phyloP scores from a whole-genome alignment of 352 stramenopile genomes.

The Phytophthora meadii region DNA sequence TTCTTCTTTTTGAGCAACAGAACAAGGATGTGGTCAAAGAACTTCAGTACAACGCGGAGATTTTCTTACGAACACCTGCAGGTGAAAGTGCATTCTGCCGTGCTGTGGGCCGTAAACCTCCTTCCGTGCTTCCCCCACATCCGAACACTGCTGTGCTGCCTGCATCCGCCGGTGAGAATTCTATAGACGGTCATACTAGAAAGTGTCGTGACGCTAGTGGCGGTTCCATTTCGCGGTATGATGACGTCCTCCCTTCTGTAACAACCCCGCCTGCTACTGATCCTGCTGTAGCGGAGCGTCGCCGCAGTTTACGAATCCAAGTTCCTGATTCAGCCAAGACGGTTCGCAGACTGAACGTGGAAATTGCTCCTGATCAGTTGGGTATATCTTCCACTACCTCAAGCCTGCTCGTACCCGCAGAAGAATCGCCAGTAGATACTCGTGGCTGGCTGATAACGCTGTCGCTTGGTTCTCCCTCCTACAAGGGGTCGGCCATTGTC shows the following conservation, averaged over 20 bases:
- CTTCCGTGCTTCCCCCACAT: conserved; percentile 52
- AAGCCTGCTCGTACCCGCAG: conserved; percentile 71
- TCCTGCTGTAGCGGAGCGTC: conserved; percentile 21
- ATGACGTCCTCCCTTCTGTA: conserved; percentile 36
- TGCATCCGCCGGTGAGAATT: conserved; percentile 12
- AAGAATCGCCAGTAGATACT: conserved; percentile 74
- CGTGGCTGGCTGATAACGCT: conserved; percentile 62
- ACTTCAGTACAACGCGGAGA: conserved; percentile 87
- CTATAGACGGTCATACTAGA: conserved; percentile 10
- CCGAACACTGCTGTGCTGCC: conserved; percentile 27
- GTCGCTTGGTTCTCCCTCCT: conserved; percentile 48
- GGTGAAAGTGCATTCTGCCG: conserved; percentile 81
- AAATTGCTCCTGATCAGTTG: conserved; percentile 45
- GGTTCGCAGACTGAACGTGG: conserved; percentile 33
- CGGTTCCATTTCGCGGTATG: conserved; percentile 24
- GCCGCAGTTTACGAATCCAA: conserved; percentile 36
- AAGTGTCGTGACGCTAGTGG: conserved; percentile 20
- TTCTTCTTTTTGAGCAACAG: conserved; percentile 89
- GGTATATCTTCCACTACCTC: conserved; percentile 48
- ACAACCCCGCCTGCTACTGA: conserved; percentile 16
- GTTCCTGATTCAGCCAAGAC: conserved; percentile 30
- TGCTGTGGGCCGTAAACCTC: conserved; percentile 69
- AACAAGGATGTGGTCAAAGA: conserved; percentile 94
- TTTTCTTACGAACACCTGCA: conserved; percentile 72
- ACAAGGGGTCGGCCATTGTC: conserved; percentile 38